phyloP scores from a whole-genome alignment of 305 asterid genomes.

The Ilex paraguariensis region DNA sequence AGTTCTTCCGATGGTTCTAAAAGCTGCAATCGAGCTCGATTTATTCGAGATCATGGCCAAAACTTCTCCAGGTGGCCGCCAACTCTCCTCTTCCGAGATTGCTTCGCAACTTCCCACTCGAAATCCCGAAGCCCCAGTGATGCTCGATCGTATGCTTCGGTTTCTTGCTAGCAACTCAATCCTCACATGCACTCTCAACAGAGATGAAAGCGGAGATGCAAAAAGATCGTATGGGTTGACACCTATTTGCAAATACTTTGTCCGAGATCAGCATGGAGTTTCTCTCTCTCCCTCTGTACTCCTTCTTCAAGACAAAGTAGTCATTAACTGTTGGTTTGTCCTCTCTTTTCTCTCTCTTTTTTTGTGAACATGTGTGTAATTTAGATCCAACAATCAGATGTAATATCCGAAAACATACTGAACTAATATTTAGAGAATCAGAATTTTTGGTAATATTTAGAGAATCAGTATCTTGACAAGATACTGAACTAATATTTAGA shows the following conservation, averaged over 20 bases:
- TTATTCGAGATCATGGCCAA: constrained; percentile 19
- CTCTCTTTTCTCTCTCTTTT: too few relatives aligned
- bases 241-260: constrained; percentile 8
- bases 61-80: constrained; percentile 9
- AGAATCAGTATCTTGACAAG: too few relatives aligned
- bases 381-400: too few relatives aligned
- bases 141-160: constrained; percentile 22
- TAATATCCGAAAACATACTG: too few relatives aligned
- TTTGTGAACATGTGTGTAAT: too few relatives aligned
- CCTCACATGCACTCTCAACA: constrained; percentile 4
- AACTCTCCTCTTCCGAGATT: constrained; percentile 20
- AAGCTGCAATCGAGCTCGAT: constrained; percentile 17
- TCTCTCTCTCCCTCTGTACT: too few relatives aligned
- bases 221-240: constrained; percentile 16
- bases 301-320: too few relatives aligned
- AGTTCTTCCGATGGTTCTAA: constrained; percentile 7
- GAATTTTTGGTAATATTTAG: too few relatives aligned
- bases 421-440: too few relatives aligned
- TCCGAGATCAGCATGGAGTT: constrained; percentile 2
- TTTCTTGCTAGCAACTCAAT: constrained; percentile 17
- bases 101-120: constrained; percentile 13
- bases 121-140: constrained; percentile 18
- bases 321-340: too few relatives aligned
- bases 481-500: too few relatives aligned
- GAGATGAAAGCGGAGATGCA: constrained; percentile 1